Evolutionary conservation across 192 early-diverging fungal species (phyloP), one percentile per base, ranked within the genome.

Genomic region (Gaertneriomyces sp.): DNA sequence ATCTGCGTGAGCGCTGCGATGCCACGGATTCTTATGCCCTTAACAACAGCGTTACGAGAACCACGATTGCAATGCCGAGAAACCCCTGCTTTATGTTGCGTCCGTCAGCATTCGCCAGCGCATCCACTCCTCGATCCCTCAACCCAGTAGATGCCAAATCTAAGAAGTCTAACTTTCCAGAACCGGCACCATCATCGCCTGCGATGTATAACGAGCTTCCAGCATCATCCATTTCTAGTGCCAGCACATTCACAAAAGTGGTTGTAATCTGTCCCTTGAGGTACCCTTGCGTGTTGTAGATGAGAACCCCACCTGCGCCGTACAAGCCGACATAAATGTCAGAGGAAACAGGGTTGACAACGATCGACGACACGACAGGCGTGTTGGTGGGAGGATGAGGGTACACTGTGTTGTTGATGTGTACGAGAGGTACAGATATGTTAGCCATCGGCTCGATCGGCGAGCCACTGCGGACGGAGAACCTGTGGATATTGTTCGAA

Each of bases 241-340:
- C 12, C 45, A 68, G 33, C 11, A 68, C 66, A 42, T 68, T 60
- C 55, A 58, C 38, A 16, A 68, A 68, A 44, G 66, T 68, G 0
- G 66, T 68, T 41, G 49, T 60, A 49, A 68, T 39, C 25, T 68
- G 66, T 17, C 44, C 66, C 46, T 25, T 46, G 46, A 68, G 33
- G 25, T 43, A n/a, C 14, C 66, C 66, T 38, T 16, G 33, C 12
- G 20, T n/a, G 39, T 68, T 58, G 58, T 68, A 68, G 25, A 68
- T 52, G 14, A 68, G 57, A 3, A 68, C 50, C 25, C 66, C 66
- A 47, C 66, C 66, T 3, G 57, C 58, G 1, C 66, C 58, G 40
- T 20, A 49, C 57, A 68, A 20, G 44, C 57, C 66, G 17, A 68
- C 56, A 47, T 68, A 68, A 20, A 68, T 47, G 58, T 68, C 66